A percentile compares a stretch with the other conserved stretches of the same genome.
phyloP scores from a whole-genome alignment of 176 grass and related monocot genomes.

The Stipa capillata region DNA sequence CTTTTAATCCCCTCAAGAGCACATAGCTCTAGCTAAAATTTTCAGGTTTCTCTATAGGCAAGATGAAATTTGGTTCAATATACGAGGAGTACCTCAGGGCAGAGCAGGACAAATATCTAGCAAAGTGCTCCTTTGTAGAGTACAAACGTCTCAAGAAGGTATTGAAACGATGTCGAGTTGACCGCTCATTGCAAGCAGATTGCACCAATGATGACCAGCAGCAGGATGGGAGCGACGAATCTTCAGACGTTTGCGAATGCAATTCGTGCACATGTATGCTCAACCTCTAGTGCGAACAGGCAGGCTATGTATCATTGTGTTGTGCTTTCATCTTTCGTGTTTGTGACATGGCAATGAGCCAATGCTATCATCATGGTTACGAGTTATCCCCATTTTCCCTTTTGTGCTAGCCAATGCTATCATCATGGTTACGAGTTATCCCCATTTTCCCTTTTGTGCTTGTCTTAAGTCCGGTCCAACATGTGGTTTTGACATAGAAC shows the following conservation, averaged over 20 bases:
- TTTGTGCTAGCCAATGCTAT: not conserved
- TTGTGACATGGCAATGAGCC: not conserved
- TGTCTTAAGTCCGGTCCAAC: not conserved
- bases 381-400: not conserved
- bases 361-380: not conserved
- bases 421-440: not conserved
- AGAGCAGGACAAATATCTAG: constrained; percentile 55
- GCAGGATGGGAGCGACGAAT: constrained; percentile 4
- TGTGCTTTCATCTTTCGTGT: not conserved
- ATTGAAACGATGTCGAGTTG: constrained; percentile 52
- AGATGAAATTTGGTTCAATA: constrained; percentile 68
- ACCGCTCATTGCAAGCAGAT: constrained; percentile 35
- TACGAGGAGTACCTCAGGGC: constrained; percentile 54
- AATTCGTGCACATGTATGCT: constrained; percentile 59
- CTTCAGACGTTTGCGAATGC: constrained; percentile 39
- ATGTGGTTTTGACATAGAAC: not conserved
- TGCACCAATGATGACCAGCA: not conserved
- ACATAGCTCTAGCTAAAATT: not conserved
- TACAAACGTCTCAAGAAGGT: constrained; percentile 77
- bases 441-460: not conserved
- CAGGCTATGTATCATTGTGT: not conserved
- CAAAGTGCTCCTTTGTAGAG: constrained; percentile 57
- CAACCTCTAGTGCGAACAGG: not conserved
- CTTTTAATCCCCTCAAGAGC: not conserved
- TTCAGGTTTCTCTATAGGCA: not conserved